Evolutionary conservation across 257 asterid genomes (phyloP).

Genomic region (Lycium ferocissimum): DNA sequence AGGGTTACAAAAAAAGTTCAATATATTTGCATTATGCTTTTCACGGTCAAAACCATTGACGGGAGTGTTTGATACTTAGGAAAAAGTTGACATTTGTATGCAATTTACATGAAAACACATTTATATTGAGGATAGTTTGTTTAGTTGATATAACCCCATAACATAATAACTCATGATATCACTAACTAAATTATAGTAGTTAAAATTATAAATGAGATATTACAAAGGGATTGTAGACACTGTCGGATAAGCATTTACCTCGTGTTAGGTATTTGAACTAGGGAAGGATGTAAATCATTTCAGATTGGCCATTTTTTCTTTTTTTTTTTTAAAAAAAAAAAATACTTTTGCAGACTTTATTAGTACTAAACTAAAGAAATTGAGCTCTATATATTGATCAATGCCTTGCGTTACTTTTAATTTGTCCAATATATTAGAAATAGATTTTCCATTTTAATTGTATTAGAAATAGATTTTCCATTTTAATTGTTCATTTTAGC

Average conservation of each 20-base stretch:
- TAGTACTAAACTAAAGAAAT: neutral
- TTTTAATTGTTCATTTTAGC: neutral
- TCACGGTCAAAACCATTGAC: neutral
- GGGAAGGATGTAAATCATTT: neutral
- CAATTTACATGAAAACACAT: neutral
- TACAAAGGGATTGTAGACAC: neutral
- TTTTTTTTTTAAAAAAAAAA: neutral
- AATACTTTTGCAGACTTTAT: neutral
- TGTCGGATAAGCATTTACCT: neutral
- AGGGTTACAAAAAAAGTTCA: no score
- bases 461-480: neutral
- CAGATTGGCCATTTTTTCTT: neutral
- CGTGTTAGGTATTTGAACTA: slow-evolving; percentile 7
- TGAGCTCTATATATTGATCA: no score
- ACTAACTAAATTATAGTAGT: neutral
- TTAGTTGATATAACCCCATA: neutral
- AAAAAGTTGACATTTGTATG: neutral
- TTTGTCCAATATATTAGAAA: neutral
- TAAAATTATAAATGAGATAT: neutral
- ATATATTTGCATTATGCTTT: no score
- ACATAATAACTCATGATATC: neutral
- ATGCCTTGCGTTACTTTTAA: neutral
- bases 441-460: neutral
- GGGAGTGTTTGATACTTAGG: no score
- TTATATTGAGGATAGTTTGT: neutral